Conservation (phyloP, 305 asterid genomes). For the Fraxinus dipetala region DNA sequence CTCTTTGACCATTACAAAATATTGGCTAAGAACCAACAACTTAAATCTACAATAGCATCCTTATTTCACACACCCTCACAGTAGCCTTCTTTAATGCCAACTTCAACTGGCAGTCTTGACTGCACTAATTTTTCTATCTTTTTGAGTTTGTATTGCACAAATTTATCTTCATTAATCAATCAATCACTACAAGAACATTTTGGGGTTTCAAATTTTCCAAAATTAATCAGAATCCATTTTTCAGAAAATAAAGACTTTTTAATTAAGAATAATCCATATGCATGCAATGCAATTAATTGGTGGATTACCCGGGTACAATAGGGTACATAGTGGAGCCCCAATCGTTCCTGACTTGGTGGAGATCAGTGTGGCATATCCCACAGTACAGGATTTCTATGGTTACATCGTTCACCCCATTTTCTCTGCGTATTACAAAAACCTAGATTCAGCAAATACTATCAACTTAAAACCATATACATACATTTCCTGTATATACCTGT, state of each 20-base stretch:
- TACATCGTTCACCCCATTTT: slow-evolving; percentile 70
- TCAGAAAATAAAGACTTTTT: not conserved
- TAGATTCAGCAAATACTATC: not conserved
- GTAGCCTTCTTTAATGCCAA: not conserved
- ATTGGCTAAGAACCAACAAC: not conserved
- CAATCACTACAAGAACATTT: not conserved
- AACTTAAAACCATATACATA: not conserved
- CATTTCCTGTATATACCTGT: not conserved
- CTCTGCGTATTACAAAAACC: slow-evolving; percentile 31
- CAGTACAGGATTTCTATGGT: slow-evolving; percentile 71
- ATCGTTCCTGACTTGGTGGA: slow-evolving; percentile 67
- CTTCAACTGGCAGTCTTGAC: not conserved
- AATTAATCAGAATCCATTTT: not conserved
- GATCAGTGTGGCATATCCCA: slow-evolving; percentile 89
- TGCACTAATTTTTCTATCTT: not conserved
- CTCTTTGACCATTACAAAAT: not conserved
- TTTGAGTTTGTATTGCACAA: not conserved
- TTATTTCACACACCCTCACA: not conserved
- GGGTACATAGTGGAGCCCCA: slow-evolving; percentile 92
- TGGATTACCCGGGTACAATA: slow-evolving; percentile 77
- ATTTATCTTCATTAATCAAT: not conserved
- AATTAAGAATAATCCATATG: not conserved
- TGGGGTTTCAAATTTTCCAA: not conserved
- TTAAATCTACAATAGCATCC: not conserved
- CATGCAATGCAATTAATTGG: not conserved